phyloP scores from a whole-genome alignment of 192 early-diverging fungal species.

The Coemansia sp. region DNA sequence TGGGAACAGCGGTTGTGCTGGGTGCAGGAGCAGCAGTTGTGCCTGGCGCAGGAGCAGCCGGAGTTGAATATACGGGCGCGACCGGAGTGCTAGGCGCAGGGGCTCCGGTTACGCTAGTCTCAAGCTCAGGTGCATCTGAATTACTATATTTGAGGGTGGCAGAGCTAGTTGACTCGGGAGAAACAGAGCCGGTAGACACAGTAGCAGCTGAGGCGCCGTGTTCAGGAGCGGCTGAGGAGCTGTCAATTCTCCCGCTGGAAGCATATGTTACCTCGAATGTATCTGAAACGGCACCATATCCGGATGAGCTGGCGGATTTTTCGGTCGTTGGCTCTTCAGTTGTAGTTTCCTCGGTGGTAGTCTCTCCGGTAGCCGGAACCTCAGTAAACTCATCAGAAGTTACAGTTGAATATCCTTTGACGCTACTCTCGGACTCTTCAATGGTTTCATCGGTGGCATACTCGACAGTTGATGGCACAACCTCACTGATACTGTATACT shows the following conservation, averaged over 20 bases:
- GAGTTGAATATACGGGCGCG: no score
- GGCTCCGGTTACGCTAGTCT: neutral
- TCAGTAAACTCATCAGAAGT: neutral
- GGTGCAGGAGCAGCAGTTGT: neutral
- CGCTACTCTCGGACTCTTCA: neutral
- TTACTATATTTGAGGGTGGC: neutral
- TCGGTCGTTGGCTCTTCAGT: neutral
- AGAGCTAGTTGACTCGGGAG: neutral
- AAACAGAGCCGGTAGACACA: neutral
- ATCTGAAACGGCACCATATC: neutral
- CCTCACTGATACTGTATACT: neutral
- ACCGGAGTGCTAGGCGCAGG: no score
- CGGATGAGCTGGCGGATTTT: neutral
- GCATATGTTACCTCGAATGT: neutral
- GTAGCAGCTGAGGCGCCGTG: neutral
- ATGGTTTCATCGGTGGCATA: constrained; percentile 2
- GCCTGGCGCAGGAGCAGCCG: neutral
- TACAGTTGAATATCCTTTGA: neutral
- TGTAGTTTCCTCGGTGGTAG: neutral
- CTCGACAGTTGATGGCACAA: neutral
- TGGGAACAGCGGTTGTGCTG: neutral
- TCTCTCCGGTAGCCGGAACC: neutral
- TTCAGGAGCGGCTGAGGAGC: neutral
- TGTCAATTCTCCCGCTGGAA: neutral
- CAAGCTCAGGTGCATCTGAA: neutral